Evolutionary conservation across 1,284 basidiomycete species (phyloP).

Genomic region (Austroboletus niveus): DNA sequence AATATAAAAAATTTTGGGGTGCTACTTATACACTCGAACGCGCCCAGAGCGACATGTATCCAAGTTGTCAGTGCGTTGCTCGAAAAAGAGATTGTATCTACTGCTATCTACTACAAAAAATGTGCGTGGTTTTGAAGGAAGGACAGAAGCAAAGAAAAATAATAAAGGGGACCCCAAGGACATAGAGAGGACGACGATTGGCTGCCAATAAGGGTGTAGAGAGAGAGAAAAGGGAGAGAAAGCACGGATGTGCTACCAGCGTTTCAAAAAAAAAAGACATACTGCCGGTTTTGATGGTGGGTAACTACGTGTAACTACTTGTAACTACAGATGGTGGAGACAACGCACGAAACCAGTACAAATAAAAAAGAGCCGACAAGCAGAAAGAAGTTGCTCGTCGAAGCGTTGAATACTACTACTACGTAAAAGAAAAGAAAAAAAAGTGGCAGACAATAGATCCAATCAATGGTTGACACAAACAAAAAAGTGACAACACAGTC

Average conservation of each 20-base stretch:
- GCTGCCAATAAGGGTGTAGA: background rate
- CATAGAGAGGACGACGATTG: conserved; percentile 3
- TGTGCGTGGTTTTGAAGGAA: conserved; percentile 12
- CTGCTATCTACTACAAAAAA: conserved; percentile 35
- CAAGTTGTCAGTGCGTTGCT: conserved; percentile 25
- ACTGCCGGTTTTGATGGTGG: conserved; percentile 2
- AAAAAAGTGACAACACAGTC: conserved; percentile 5
- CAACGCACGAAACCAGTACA: conserved; percentile 20
- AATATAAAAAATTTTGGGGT: no score
- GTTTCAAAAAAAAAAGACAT: background rate
- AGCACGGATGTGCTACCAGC: conserved; percentile 1
- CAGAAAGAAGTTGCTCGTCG: background rate
- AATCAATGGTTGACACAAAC: conserved; percentile 23
- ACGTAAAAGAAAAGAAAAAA: conserved; percentile 1
- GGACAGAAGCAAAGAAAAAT: conserved; percentile 36
- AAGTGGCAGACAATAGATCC: conserved; percentile 17
- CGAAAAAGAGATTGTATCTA: conserved; percentile 43
- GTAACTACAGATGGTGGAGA: conserved; percentile 31
- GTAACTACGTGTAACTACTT: conserved; percentile 35
- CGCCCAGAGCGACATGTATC: conserved; percentile 7
- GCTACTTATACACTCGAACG: background rate
- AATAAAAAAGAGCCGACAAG: no score
- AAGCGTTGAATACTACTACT: conserved; percentile 25
- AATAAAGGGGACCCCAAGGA: conserved; percentile 8
- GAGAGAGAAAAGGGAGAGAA: conserved; percentile 28